Percentiles rank a stretch among this genome's conserved stretches.
phyloP scores from a whole-genome alignment of 306 rosid genomes.

The Rosa persica region DNA sequence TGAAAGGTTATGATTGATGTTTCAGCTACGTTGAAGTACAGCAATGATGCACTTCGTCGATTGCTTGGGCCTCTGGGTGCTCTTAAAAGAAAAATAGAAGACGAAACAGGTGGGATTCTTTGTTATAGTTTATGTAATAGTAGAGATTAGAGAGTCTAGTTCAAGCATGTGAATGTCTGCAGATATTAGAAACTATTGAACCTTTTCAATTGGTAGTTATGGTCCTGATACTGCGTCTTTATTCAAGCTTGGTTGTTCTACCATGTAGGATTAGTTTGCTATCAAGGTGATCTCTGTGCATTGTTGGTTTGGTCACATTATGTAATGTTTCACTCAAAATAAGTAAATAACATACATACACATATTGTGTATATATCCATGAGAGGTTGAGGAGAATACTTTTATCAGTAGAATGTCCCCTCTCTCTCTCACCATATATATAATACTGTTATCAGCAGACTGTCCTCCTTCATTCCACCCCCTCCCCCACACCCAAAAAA shows the following conservation, averaged over 20 bases:
- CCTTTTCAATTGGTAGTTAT: background rate
- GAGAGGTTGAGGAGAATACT: background rate
- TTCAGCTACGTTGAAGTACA: constrained; percentile 83
- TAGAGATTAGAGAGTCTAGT: background rate
- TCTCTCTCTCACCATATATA: background rate
- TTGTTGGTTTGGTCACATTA: background rate
- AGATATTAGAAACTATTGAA: background rate
- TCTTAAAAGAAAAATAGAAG: constrained; percentile 75
- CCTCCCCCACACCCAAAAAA: background rate
- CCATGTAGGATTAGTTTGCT: background rate
- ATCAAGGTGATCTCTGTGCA: background rate
- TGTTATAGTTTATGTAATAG: background rate
- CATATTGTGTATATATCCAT: background rate
- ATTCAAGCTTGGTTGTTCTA: background rate
- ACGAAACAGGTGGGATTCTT: constrained; percentile 69
- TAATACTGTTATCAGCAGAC: background rate
- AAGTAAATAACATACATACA: background rate
- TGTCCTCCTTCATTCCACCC: background rate
- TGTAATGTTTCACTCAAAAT: background rate
- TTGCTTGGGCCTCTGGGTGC: constrained; percentile 93
- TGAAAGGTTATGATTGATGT: constrained; percentile 30
- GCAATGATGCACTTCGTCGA: constrained; percentile 75
- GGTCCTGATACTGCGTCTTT: background rate
- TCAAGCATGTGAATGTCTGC: background rate
- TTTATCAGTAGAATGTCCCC: background rate